Evolutionary conservation across 1,139 yeast genomes (phyloP), one percentile per base, ranked within the genome.

Genomic region (Meyerozyma sp.): DNA sequence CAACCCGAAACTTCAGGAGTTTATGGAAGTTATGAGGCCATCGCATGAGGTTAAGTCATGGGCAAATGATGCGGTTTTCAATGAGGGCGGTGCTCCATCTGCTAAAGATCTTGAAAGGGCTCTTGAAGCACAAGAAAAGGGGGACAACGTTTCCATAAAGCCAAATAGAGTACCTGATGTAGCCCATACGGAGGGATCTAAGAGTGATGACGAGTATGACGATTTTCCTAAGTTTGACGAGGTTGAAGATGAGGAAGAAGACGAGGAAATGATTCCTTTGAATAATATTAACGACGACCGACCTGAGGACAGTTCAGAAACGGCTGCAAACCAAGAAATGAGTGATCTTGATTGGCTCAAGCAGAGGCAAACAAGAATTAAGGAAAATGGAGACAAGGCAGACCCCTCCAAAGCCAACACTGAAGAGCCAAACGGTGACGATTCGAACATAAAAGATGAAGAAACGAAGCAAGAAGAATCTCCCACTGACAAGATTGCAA

Each of bases 281-380:
- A 35, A 36, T n/a, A 18, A 39, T 20, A 27, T 39, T 21, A 40
- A 38, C 21, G 32, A 20, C 27, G 39, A 42, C 26, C 23, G 13
- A 23, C 27, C 29, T 14, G 48, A 44, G 6, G 51, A 52, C 6
- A 53, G 50, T 5, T 62, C 55, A 16, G 57, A 59, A 3, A 47
- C 66, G 8, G 81, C 82, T 0, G 66, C 66, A 23, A 79, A 79
- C 50, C 81, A 77, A 44, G 69, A 63, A 23, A 73, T 88, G 8
- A 75, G 94, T 13, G 98, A 91, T 67, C 66, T 87, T 46, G 96
- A 91, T 49, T 91, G 98, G 98, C 75, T 93, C 49, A 82, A 81
- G 54, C 78, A 78, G 55, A 81, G 89, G 61, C 77, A 95, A 62
- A 80, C 77, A 18, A 79, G 95, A 58, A 87, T 90, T 58, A 79